phyloP scores from a whole-genome alignment of 345 rosid species.

The Arabidopsis suecica region DNA sequence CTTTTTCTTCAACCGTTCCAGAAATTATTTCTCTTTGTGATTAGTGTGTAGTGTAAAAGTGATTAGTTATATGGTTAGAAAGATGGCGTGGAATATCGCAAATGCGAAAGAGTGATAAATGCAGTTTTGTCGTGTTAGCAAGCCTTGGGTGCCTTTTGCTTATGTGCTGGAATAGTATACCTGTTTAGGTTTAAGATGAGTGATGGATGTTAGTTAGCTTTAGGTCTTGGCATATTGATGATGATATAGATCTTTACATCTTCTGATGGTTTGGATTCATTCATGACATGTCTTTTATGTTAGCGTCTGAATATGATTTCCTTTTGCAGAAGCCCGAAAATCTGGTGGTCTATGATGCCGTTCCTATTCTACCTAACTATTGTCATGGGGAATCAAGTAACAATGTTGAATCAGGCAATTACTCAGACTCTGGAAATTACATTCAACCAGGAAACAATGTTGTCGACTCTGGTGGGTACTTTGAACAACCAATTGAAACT shows the following conservation, averaged over 20 bases:
- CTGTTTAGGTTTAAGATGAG: not conserved
- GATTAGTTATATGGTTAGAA: not conserved
- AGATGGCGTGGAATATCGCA: not conserved
- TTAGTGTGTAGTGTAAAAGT: conserved; percentile 1
- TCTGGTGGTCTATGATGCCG: conserved; percentile 52
- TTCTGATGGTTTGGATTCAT: not conserved
- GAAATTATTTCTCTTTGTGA: conserved; percentile 5
- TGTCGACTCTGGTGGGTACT: conserved; percentile 45
- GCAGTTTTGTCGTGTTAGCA: not conserved
- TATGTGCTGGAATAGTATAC: not conserved
- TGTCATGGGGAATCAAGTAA: conserved; percentile 69
- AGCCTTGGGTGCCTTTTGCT: conserved; percentile 1
- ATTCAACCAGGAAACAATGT: conserved; percentile 32
- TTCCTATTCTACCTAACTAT: conserved; percentile 48
- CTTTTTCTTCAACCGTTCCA: not conserved
- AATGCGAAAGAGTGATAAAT: not conserved
- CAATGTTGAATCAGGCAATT: conserved; percentile 49
- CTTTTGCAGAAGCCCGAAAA: conserved; percentile 56
- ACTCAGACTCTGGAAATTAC: conserved; percentile 38
- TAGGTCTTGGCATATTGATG: conserved; percentile 12
- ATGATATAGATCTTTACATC: not conserved
- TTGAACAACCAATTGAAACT: conserved; percentile 45
- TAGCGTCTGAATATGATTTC: conserved; percentile 5
- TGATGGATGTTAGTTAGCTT: conserved; percentile 1
- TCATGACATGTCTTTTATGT: conserved; percentile 4